Conservation (phyloP, 805 yeast species). For the Blastobotrys muscicola region DNA sequence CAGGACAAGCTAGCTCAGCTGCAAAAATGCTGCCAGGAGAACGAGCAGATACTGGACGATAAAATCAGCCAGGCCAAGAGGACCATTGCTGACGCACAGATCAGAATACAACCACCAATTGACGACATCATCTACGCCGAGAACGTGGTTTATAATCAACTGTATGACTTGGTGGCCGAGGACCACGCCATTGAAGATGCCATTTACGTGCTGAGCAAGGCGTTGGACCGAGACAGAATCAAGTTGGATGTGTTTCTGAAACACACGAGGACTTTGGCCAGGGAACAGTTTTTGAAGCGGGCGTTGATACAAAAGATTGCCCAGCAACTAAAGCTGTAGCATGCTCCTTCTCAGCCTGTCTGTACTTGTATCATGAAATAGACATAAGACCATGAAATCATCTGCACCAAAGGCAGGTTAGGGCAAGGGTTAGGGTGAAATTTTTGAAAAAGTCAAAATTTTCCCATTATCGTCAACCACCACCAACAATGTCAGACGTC, state of each 20-base stretch:
- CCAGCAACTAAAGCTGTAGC: background rate
- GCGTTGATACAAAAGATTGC: slow-evolving; percentile 35
- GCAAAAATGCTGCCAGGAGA: slow-evolving; percentile 22
- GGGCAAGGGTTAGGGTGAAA: background rate
- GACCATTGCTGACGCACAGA: slow-evolving; percentile 27
- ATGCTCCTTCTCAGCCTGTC: no score
- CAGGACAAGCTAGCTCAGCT: slow-evolving; percentile 21
- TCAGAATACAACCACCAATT: slow-evolving; percentile 28
- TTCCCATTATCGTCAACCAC: background rate
- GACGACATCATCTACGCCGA: slow-evolving; percentile 42
- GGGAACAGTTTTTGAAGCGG: slow-evolving; percentile 53
- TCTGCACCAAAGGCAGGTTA: no score
- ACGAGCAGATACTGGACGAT: slow-evolving; percentile 23
- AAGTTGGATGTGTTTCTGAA: slow-evolving; percentile 35
- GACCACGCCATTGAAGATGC: slow-evolving; percentile 69
- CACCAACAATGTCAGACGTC: slow-evolving; percentile 23
- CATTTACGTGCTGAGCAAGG: slow-evolving; percentile 45
- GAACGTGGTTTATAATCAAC: slow-evolving; percentile 47
- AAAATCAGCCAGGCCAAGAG: slow-evolving; percentile 25
- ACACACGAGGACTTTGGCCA: slow-evolving; percentile 45
- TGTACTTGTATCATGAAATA: no score
- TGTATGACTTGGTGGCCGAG: slow-evolving; percentile 53
- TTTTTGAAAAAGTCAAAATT: background rate
- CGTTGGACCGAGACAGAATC: slow-evolving; percentile 42
- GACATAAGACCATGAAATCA: no score